These are phyloP conservation scores for Tetracentron sinense DNA, from an alignment of 164 flowering plant species.

Conservation along the genomic window DNA sequence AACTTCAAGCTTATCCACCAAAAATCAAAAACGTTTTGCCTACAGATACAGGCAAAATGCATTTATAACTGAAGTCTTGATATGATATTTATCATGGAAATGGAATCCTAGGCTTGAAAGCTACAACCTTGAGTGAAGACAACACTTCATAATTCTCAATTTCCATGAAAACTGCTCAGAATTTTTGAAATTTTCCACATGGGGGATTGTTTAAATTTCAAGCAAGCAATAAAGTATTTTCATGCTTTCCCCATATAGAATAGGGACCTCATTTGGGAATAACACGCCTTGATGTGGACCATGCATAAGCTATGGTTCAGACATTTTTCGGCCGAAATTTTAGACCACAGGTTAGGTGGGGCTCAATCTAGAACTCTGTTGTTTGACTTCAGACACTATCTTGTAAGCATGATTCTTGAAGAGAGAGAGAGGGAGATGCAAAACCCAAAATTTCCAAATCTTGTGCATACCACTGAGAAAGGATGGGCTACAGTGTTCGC, in stretches of 20 bases:
- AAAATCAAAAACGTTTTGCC: background rate
- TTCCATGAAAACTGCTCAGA: background rate
- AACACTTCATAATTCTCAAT: background rate
- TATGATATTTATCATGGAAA: no score
- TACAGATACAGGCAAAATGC: background rate
- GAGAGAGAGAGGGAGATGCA: background rate
- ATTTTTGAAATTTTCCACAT: background rate
- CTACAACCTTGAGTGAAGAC: background rate
- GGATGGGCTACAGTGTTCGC: no score
- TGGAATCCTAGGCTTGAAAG: background rate
- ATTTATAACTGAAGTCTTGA: background rate
- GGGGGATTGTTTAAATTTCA: background rate
- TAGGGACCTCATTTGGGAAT: background rate
- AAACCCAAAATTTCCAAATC: background rate
- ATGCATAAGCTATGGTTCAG: constrained; percentile 1
- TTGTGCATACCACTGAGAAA: background rate
- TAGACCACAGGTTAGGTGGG: constrained; percentile 6
- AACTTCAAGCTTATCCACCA: no score
- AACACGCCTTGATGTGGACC: background rate
- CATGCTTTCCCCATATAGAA: background rate
- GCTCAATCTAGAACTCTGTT: constrained; percentile 9
- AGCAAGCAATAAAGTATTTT: background rate
- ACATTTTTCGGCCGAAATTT: background rate
- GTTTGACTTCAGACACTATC: background rate
- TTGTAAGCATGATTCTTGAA: background rate